Evolutionary conservation across 2,329 filamentous ascomycete species (phyloP).

Genomic region (Colletotrichum simmondsii): DNA sequence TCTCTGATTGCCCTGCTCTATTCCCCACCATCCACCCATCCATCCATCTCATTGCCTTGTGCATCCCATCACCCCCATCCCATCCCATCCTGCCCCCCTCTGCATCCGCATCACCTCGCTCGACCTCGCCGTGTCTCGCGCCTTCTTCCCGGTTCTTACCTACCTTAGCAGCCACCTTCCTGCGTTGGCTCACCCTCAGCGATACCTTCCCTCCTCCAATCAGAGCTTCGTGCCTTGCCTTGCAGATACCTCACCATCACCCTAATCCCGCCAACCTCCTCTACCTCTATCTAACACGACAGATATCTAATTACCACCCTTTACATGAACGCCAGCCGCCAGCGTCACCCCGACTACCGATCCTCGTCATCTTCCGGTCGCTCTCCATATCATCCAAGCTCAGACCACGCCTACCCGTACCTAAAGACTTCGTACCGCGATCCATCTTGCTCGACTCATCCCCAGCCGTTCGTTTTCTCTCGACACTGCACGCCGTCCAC

Average conservation of each 20-base stretch:
- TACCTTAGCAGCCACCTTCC: neutral
- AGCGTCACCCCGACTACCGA: neutral
- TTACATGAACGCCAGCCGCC: neutral
- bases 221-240: conserved; percentile 15
- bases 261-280: neutral
- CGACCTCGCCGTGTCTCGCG: neutral
- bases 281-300: neutral
- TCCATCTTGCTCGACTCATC: neutral
- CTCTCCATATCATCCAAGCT: neutral
- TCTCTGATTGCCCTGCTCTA: neutral
- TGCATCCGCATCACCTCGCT: neutral
- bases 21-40: neutral
- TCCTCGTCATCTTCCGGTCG: neutral
- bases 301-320: neutral
- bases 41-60: conserved; percentile 7
- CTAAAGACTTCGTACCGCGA: neutral
- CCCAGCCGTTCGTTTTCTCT: neutral
- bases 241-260: neutral
- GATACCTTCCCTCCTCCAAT: neutral
- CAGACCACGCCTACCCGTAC: neutral
- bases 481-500: neutral
- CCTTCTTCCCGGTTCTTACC: neutral
- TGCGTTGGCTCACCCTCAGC: neutral
- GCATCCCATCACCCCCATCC: neutral
- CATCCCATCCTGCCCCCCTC: conserved; percentile 1